Percentiles rank a stretch among this genome's conserved stretches.
These are phyloP conservation scores for Psilocybe sp. DNA, from an alignment of 768 basidiomycete species.

Conservation along the genomic window DNA sequence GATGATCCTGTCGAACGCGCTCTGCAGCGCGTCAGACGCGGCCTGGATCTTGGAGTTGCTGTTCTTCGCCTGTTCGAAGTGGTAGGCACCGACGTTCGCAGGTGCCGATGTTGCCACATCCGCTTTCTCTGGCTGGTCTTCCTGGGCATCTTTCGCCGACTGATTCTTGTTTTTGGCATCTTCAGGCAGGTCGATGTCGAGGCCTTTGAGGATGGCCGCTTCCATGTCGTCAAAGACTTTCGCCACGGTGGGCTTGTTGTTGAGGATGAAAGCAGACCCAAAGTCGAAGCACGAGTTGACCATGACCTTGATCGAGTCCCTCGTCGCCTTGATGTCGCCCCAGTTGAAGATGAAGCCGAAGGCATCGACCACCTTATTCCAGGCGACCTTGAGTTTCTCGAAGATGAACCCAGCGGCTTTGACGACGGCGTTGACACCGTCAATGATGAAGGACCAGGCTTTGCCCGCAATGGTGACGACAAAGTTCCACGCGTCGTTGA, in stretches of 20 bases:
- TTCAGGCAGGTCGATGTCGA: not conserved
- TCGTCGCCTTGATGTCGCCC: not conserved
- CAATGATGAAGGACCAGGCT: not conserved
- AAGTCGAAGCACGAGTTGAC: not conserved
- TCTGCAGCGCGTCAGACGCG: not conserved
- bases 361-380: not conserved
- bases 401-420: not conserved
- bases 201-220: not conserved
- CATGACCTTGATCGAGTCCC: not conserved
- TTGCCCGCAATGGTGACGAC: not conserved
- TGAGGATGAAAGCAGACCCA: not conserved
- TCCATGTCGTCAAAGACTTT: not conserved
- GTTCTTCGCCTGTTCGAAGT: not conserved
- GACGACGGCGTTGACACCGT: not conserved
- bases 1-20: not conserved
- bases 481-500: slow-evolving; percentile 1
- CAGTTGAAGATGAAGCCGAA: not conserved
- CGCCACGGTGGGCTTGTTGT: not conserved
- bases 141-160: not conserved
- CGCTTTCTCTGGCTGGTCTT: not conserved
- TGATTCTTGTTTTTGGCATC: not conserved
- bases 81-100: slow-evolving; percentile 1
- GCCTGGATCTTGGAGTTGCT: not conserved
- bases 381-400: not conserved
- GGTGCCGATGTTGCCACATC: not conserved